Evolutionary conservation across 108 stramenopile species (phyloP), one percentile per base, ranked within the genome.

Genomic region (Conticribra weissflogii): DNA sequence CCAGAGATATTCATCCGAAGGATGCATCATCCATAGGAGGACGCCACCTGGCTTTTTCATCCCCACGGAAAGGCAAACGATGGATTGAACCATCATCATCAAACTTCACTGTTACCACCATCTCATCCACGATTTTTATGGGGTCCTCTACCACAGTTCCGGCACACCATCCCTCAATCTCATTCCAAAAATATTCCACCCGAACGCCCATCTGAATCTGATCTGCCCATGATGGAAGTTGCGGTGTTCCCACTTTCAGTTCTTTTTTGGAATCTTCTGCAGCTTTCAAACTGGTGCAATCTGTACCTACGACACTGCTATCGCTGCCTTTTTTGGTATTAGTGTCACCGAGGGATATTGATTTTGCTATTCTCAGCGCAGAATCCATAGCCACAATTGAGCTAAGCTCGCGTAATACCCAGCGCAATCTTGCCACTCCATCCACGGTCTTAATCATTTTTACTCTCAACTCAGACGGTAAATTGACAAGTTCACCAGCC

Each of bases 41-140:
- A 52, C 92, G 78, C 92, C 92, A 94, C 56, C 92, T 83, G 22
- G 79, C 84, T 66, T 94, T 94, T 47, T 94, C 92, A n/a, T 91
- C 90, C 9, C 81, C 83, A n/a, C 67, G 69, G 30, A 94, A 74
- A 4, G 92, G 90, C 41, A 94, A 53, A 24, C 70, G 73, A 57
- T 94, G 88, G 8, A 73, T 73, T 28, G 85, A 81, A 34, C 87
- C 92, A 53, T 94, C 92, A 30, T 83, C 85, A 63, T 88, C 87
- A 74, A 94, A 94, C 27, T 59, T 68, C 15, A 94, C 83, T 9
- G 88, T 89, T 23, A 94, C 46, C 1, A 94, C 24, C 24, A 90
- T 58, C 51, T 94, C 92, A 63, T 91, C 88, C n/a, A 87, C 58
- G 24, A 89, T 76, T 30, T 68, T 82, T 9, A 88, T 56, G 7